phyloP scores from a whole-genome alignment of 495 filamentous ascomycete species.

The Neurospora sp. region DNA sequence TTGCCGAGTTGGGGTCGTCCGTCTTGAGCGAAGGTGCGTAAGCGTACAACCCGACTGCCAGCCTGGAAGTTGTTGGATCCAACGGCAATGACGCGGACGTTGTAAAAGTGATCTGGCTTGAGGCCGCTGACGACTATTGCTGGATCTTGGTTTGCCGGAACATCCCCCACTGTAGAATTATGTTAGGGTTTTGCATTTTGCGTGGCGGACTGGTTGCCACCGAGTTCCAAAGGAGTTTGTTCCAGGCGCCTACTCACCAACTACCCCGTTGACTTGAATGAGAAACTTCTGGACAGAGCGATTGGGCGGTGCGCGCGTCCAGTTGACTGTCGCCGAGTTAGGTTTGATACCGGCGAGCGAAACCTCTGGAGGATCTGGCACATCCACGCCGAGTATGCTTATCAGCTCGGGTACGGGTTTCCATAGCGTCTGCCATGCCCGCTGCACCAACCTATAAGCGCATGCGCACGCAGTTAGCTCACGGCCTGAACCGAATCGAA shows the following conservation, averaged over 20 bases:
- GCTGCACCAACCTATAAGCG: constrained; percentile 58
- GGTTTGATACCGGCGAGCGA: constrained; percentile 84
- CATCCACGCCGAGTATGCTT: constrained; percentile 81
- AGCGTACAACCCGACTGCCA: constrained; percentile 70
- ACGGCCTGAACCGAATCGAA: neutral
- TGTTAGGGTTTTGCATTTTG: constrained; percentile 5
- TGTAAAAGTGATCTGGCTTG: constrained; percentile 79
- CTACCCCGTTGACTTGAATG: constrained; percentile 86
- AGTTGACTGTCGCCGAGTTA: constrained; percentile 82
- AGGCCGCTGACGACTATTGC: constrained; percentile 81
- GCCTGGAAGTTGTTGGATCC: constrained; percentile 87
- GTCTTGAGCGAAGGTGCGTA: constrained; percentile 53
- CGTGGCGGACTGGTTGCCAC: neutral
- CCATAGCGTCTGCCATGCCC: constrained; percentile 75
- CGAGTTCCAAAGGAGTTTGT: neutral
- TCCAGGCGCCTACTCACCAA: constrained; percentile 46
- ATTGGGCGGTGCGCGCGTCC: constrained; percentile 69
- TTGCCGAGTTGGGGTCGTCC: constrained; percentile 46
- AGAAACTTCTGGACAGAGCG: constrained; percentile 77
- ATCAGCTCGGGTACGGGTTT: constrained; percentile 87
- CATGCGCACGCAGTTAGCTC: constrained; percentile 7
- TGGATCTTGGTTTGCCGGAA: constrained; percentile 66
- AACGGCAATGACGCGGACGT: constrained; percentile 80
- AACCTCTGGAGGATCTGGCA: constrained; percentile 79
- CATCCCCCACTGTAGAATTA: constrained; percentile 62